Percentiles rank a stretch among this genome's conserved stretches.
Conservation (phyloP, 2,329 filamentous ascomycete species). For the Aspergillus cejpii region DNA sequence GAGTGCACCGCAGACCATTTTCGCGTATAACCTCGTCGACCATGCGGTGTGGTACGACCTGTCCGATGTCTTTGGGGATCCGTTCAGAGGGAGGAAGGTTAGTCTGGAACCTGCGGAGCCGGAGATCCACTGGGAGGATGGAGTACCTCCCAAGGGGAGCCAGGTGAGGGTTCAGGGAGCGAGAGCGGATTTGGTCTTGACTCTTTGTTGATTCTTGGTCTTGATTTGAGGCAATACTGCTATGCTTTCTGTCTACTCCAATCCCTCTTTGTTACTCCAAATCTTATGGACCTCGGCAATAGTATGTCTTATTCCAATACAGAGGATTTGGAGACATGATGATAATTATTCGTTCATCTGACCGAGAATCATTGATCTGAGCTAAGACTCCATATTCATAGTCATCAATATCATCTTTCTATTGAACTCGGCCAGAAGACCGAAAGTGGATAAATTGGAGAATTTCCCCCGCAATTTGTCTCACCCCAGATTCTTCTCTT, state of each 20-base stretch:
- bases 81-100: conserved; percentile 31
- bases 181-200: conserved; percentile 23
- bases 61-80: conserved; percentile 42
- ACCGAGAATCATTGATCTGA: too few relatives aligned
- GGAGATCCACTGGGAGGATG: conserved; percentile 28
- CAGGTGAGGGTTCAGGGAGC: conserved; percentile 21
- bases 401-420: too few relatives aligned
- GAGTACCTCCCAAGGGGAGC: conserved; percentile 29
- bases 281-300: conserved; percentile 2
- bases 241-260: too few relatives aligned
- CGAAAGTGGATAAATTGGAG: conserved; percentile 21
- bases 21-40: conserved; percentile 37
- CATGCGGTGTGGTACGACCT: conserved; percentile 39
- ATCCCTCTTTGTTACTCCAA: background rate
- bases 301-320: too few relatives aligned
- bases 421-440: conserved; percentile 23
- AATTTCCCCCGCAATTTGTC: conserved; percentile 17
- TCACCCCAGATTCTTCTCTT: conserved; percentile 4
- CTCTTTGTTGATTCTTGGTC: conserved; percentile 8
- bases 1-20: conserved; percentile 35
- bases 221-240: too few relatives aligned
- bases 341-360: too few relatives aligned
- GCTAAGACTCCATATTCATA: too few relatives aligned
- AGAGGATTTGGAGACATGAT: too few relatives aligned
- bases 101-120: conserved; percentile 18